Conservation (phyloP, 257 asterid species). For the Ocimum tenuiflorum region DNA sequence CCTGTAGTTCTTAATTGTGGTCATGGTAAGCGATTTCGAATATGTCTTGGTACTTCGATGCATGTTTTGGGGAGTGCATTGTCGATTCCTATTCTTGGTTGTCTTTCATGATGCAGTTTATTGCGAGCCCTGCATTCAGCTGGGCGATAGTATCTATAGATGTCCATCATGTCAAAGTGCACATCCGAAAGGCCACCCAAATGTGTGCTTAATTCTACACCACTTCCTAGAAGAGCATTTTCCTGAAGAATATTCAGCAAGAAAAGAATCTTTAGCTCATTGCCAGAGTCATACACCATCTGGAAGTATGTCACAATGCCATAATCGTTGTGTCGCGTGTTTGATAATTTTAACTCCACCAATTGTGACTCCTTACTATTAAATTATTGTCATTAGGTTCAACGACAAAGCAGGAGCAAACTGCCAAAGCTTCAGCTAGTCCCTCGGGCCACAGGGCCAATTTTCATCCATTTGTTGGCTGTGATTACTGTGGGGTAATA, state of each 20-base stretch:
- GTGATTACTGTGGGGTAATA: conserved; percentile 80
- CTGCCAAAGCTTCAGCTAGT: conserved; percentile 2
- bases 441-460: conserved; percentile 24
- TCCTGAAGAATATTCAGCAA: conserved; percentile 40
- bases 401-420: conserved; percentile 18
- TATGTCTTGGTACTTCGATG: background rate
- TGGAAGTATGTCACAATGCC: conserved; percentile 28
- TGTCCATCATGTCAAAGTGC: conserved; percentile 54
- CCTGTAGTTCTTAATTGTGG: conserved; percentile 79
- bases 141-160: conserved; percentile 32
- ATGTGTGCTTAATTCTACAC: conserved; percentile 55
- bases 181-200: conserved; percentile 59
- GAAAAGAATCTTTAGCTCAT: conserved; percentile 32
- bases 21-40: conserved; percentile 39
- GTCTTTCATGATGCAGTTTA: conserved; percentile 39
- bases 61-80: background rate
- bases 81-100: conserved; percentile 13
- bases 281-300: conserved; percentile 27
- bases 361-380: background rate
- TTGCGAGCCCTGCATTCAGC: conserved; percentile 53
- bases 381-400: conserved; percentile 25
- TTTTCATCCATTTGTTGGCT: conserved; percentile 48
- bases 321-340: conserved; percentile 10
- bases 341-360: background rate
- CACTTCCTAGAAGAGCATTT: conserved; percentile 50